Evolutionary conservation across 331 rosid genomes (phyloP).

Genomic region (Erythrophleum ivorense): DNA sequence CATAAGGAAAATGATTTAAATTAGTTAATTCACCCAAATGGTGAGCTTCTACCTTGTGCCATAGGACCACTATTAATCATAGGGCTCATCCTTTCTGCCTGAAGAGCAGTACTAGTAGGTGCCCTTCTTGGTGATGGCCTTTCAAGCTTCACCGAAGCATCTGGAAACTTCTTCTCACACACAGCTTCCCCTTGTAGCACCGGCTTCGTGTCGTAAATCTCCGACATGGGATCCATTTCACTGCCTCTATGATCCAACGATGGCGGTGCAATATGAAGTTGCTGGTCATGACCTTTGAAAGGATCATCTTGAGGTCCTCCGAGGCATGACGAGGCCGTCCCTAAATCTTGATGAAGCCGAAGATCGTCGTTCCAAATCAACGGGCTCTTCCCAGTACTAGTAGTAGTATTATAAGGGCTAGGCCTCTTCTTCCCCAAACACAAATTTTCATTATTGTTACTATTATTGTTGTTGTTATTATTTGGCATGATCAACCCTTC

Average conservation of each 20-base stretch:
- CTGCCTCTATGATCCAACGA: slow-evolving; percentile 58
- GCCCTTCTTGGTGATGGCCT: slow-evolving; percentile 84
- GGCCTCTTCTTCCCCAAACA: slow-evolving; percentile 80
- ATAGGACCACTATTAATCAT: slow-evolving; percentile 63
- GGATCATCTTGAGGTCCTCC: slow-evolving; percentile 70
- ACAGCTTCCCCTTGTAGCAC: slow-evolving; percentile 51
- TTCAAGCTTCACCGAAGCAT: slow-evolving; percentile 72
- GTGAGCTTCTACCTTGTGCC: slow-evolving; percentile 84
- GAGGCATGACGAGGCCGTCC: slow-evolving; percentile 73
- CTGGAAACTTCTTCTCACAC: slow-evolving; percentile 62
- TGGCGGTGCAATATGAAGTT: slow-evolving; percentile 62
- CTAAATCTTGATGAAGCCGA: slow-evolving; percentile 88
- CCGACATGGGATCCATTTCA: slow-evolving; percentile 71
- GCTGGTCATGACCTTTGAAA: slow-evolving; percentile 64
- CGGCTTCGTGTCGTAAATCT: slow-evolving; percentile 82
- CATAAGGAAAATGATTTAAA: slow-evolving; percentile 31
- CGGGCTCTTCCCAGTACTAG: slow-evolving; percentile 73
- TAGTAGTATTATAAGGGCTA: slow-evolving; percentile 50
- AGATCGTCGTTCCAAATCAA: slow-evolving; percentile 91
- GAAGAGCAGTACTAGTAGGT: slow-evolving; percentile 20
- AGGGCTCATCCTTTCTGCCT: slow-evolving; percentile 74
- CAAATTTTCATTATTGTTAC: slow-evolving; percentile 42
- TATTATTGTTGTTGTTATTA: not conserved
- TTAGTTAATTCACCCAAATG: slow-evolving; percentile 66
- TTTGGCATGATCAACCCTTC: slow-evolving; percentile 59